Evolutionary conservation across 2,329 filamentous ascomycete species (phyloP).

Genomic region (Plectosphaerella sp.): DNA sequence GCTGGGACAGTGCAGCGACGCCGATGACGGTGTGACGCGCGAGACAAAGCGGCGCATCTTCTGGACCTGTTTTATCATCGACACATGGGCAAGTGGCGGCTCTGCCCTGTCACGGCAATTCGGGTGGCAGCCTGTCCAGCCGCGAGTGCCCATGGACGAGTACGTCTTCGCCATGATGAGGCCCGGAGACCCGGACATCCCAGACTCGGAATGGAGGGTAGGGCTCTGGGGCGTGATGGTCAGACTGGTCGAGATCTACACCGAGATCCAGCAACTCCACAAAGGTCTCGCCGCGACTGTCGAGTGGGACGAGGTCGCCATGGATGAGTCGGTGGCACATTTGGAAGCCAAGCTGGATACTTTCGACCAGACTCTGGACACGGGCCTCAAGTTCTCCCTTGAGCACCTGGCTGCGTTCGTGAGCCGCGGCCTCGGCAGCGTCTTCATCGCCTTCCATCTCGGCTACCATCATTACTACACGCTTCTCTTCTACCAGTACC

Average conservation of each 20-base stretch:
- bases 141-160: conserved; percentile 1
- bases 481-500: conserved; percentile 26
- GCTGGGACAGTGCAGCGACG: conserved; percentile 11
- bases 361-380: conserved; percentile 17
- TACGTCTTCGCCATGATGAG: conserved; percentile 16
- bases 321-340: conserved; percentile 14
- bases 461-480: conserved; percentile 28
- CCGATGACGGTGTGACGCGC: conserved; percentile 17
- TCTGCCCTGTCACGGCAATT: conserved; percentile 21
- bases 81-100: conserved; percentile 27
- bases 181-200: conserved; percentile 13
- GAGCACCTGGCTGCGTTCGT: conserved; percentile 21
- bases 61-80: conserved; percentile 28
- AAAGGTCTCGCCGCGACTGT: conserved; percentile 18
- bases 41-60: conserved; percentile 26
- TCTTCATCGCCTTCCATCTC: conserved; percentile 27
- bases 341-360: conserved; percentile 15
- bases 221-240: conserved; percentile 28
- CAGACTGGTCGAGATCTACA: conserved; percentile 23
- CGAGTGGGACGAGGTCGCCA: conserved; percentile 22
- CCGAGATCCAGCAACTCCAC: conserved; percentile 25
- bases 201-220: conserved; percentile 15
- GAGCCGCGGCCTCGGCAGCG: conserved; percentile 19
- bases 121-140: conserved; percentile 8
- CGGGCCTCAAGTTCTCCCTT: conserved; percentile 13